These are phyloP conservation scores for Chlamydomonas schloesseri DNA, from an alignment of 139 green algal genomes.

Conservation along the genomic window DNA sequence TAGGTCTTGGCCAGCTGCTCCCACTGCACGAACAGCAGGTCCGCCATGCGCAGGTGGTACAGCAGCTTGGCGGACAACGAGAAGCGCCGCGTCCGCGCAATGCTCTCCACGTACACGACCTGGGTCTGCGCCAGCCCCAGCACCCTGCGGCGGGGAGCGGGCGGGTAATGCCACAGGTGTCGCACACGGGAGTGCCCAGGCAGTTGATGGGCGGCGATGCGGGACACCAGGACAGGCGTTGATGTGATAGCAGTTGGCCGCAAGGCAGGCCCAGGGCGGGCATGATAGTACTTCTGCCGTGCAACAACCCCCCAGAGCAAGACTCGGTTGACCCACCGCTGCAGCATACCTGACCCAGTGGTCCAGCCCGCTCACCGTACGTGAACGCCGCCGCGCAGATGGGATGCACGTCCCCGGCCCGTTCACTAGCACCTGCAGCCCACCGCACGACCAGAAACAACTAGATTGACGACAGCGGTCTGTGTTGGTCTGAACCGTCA, in stretches of 20 bases:
- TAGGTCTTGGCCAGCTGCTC: conserved; percentile 69
- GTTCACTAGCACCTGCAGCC: conserved; percentile 83
- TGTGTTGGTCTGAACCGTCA: too few relatives aligned
- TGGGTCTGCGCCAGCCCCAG: conserved; percentile 50
- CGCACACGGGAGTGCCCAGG: background rate
- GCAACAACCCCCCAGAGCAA: too few relatives aligned
- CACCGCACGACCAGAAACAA: background rate
- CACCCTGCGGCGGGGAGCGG: conserved; percentile 42
- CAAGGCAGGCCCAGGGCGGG: too few relatives aligned
- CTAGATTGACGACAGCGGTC: too few relatives aligned
- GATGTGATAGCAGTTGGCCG: too few relatives aligned
- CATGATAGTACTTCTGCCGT: too few relatives aligned
- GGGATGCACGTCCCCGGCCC: conserved; percentile 92
- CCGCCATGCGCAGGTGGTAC: conserved; percentile 77
- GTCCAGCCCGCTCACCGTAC: conserved; percentile 44
- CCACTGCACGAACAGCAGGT: conserved; percentile 81
- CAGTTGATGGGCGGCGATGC: too few relatives aligned
- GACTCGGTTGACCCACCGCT: too few relatives aligned
- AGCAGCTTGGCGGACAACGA: conserved; percentile 90
- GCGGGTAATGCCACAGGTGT: too few relatives aligned
- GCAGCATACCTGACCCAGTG: too few relatives aligned
- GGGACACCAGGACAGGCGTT: too few relatives aligned
- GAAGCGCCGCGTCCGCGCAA: conserved; percentile 80
- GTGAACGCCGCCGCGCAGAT: conserved; percentile 72
- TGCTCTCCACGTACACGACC: conserved; percentile 92